Conservation (phyloP, 148 eudicot genomes). For the Linanthus parryae region DNA sequence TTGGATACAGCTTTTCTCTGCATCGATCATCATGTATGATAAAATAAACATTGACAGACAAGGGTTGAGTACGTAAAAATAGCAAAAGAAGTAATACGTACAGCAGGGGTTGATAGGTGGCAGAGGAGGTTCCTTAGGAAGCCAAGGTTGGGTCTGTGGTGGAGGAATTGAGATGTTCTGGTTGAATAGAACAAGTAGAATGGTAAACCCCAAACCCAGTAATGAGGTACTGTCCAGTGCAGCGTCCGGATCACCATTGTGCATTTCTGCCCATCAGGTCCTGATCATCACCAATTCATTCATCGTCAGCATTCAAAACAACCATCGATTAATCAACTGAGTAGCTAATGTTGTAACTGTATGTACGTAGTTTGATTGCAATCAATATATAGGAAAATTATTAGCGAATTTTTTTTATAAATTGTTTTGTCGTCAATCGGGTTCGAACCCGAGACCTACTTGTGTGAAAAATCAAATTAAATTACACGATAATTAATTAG, state of each 20-base stretch:
- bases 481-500: no score
- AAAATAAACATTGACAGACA: not conserved
- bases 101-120: constrained; percentile 56
- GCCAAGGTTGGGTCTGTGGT: constrained; percentile 72
- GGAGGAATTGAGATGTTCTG: constrained; percentile 77
- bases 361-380: no score
- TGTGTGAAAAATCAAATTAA: no score
- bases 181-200: constrained; percentile 96
- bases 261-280: constrained; percentile 66
- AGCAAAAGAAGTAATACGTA: constrained; percentile 8
- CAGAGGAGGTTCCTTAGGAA: constrained; percentile 40
- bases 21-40: not conserved
- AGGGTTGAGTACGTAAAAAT: not conserved
- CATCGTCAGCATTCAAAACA: no score
- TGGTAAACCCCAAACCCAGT: constrained; percentile 89
- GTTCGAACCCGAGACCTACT: no score
- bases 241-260: constrained; percentile 84
- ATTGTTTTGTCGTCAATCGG: no score
- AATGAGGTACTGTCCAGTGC: constrained; percentile 97
- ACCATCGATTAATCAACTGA: no score
- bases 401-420: no score
- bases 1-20: constrained; percentile 59
- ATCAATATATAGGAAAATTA: no score
- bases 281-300: no score
- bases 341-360: no score